These are phyloP conservation scores for Phoma herbarum DNA, from an alignment of 2,329 filamentous ascomycete genomes.

Conservation along the genomic window DNA sequence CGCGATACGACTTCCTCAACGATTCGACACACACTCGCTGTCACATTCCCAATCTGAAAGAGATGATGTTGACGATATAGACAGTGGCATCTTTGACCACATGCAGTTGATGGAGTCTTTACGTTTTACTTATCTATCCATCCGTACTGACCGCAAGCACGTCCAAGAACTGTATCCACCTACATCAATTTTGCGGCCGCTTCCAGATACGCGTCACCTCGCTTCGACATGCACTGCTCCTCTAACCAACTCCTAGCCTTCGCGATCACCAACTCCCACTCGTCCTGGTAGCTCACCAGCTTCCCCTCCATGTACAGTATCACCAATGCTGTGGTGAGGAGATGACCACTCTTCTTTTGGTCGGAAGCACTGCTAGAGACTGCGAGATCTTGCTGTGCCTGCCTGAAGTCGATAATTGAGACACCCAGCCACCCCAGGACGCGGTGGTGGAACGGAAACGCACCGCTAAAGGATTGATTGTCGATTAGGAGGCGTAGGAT, in stretches of 20 bases:
- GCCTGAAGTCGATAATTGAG: background rate
- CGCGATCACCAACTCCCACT: slow-evolving; percentile 71
- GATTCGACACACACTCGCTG: too few relatives aligned
- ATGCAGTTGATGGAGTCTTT: too few relatives aligned
- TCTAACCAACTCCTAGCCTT: slow-evolving; percentile 62
- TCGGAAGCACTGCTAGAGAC: background rate
- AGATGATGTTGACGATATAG: too few relatives aligned
- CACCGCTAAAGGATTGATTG: slow-evolving; percentile 66
- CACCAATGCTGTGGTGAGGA: slow-evolving; percentile 54
- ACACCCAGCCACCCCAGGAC: background rate
- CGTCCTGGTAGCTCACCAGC: slow-evolving; percentile 58
- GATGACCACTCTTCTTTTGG: background rate
- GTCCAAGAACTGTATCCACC: too few relatives aligned
- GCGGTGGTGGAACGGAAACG: slow-evolving; percentile 55
- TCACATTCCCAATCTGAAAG: too few relatives aligned
- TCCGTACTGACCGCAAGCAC: too few relatives aligned
- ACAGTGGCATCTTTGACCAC: too few relatives aligned
- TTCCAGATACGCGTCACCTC: too few relatives aligned
- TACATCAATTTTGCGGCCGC: too few relatives aligned
- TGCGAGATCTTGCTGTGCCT: background rate
- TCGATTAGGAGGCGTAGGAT: slow-evolving; percentile 46
- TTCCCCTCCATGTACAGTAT: slow-evolving; percentile 61
- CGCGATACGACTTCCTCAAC: too few relatives aligned
- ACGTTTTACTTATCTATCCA: too few relatives aligned
- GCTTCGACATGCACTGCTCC: too few relatives aligned